Evolutionary conservation across 1,284 basidiomycete species (phyloP).

Genomic region (Cryptococcus jaspeensis): DNA sequence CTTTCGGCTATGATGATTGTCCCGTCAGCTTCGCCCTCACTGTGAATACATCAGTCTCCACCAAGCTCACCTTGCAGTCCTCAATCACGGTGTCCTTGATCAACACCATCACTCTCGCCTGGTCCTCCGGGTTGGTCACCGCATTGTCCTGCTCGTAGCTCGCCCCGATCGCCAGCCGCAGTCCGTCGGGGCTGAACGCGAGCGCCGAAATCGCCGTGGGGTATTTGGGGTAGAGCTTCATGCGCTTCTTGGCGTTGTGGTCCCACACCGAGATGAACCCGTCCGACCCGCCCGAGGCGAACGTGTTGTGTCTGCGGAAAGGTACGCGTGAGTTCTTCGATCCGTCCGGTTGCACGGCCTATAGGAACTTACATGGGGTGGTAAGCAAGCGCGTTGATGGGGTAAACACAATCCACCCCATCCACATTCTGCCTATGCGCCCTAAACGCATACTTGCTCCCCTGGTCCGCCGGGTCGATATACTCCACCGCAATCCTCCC

Average conservation of each 20-base stretch:
- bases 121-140: slow-evolving; percentile 43
- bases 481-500: slow-evolving; percentile 97
- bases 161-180: slow-evolving; percentile 73
- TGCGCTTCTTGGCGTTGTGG: slow-evolving; percentile 90
- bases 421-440: slow-evolving; percentile 89
- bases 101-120: slow-evolving; percentile 40
- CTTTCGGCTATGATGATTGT: slow-evolving; percentile 27
- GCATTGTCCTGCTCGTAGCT: slow-evolving; percentile 88
- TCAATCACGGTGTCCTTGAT: slow-evolving; percentile 52
- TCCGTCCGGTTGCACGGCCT: not conserved
- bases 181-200: slow-evolving; percentile 79
- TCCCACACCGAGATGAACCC: slow-evolving; percentile 93
- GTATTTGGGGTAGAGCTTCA: slow-evolving; percentile 84
- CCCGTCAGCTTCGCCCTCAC: not conserved
- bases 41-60: not conserved
- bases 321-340: not conserved
- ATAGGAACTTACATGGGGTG: slow-evolving; percentile 69
- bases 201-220: slow-evolving; percentile 67
- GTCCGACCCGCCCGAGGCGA: slow-evolving; percentile 91
- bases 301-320: slow-evolving; percentile 79
- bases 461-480: slow-evolving; percentile 78
- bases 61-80: slow-evolving; percentile 48
- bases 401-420: slow-evolving; percentile 96
- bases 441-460: slow-evolving; percentile 97
- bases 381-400: slow-evolving; percentile 92